phyloP scores from a whole-genome alignment of 441 rosid genomes.

The Gossypium lobatum region DNA sequence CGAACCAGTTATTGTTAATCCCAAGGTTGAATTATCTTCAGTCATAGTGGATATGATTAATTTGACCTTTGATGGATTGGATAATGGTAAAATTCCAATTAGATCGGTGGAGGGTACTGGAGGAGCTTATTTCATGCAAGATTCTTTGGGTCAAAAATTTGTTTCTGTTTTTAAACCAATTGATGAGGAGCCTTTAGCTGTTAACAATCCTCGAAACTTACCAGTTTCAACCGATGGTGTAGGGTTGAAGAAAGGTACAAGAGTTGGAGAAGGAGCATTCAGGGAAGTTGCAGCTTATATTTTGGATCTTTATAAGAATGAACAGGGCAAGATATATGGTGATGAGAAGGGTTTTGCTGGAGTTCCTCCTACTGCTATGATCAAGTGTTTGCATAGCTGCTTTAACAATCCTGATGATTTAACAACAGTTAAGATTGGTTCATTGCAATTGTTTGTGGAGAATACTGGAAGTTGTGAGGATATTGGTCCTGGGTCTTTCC shows the following conservation, averaged over 20 bases:
- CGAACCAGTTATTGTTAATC: slow-evolving; percentile 50
- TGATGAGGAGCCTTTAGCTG: slow-evolving; percentile 82
- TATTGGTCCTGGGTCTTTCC: slow-evolving; percentile 70
- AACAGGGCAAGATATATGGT: slow-evolving; percentile 23
- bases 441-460: slow-evolving; percentile 68
- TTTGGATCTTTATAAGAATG: slow-evolving; percentile 68
- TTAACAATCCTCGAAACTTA: slow-evolving; percentile 62
- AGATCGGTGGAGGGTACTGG: slow-evolving; percentile 80
- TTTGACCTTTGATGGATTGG: slow-evolving; percentile 49
- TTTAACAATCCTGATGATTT: slow-evolving; percentile 50
- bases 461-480: slow-evolving; percentile 76
- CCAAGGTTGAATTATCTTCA: slow-evolving; percentile 37
- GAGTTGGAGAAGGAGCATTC: slow-evolving; percentile 75
- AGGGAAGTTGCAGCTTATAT: slow-evolving; percentile 86
- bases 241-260: slow-evolving; percentile 84
- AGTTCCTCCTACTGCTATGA: slow-evolving; percentile 63
- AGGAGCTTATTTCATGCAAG: slow-evolving; percentile 80
- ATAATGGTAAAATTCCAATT: slow-evolving; percentile 45
- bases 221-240: slow-evolving; percentile 60
- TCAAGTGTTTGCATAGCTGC: slow-evolving; percentile 52
- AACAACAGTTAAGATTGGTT: slow-evolving; percentile 52
- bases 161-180: slow-evolving; percentile 79
- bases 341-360: slow-evolving; percentile 63
- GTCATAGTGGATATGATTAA: slow-evolving; percentile 44
- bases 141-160: slow-evolving; percentile 42